These are phyloP conservation scores for Orychophragmus violaceus DNA, from an alignment of 345 rosid species.

Conservation along the genomic window DNA sequence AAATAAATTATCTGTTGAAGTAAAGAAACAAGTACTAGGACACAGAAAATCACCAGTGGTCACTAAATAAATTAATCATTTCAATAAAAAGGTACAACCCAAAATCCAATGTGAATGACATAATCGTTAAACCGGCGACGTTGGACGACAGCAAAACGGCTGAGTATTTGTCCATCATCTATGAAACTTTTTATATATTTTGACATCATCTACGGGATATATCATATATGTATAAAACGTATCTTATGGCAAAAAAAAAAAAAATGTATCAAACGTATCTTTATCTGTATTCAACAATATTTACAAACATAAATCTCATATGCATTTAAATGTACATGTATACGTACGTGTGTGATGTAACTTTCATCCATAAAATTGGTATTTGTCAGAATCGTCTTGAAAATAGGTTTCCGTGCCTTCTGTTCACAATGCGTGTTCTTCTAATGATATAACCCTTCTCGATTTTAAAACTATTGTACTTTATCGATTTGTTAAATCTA, in stretches of 20 bases:
- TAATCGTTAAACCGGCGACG: slow-evolving; percentile 19
- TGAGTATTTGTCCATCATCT: slow-evolving; percentile 7
- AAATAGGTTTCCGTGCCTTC: slow-evolving; percentile 35
- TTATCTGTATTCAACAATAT: too few relatives aligned
- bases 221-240: too few relatives aligned
- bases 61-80: slow-evolving; percentile 8
- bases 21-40: too few relatives aligned
- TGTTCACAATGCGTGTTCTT: slow-evolving; percentile 23
- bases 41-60: slow-evolving; percentile 19
- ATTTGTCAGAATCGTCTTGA: slow-evolving; percentile 33
- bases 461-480: not conserved
- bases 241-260: too few relatives aligned
- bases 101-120: slow-evolving; percentile 25
- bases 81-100: not conserved
- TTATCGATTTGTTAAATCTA: not conserved
- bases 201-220: not conserved
- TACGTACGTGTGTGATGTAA: slow-evolving; percentile 35
- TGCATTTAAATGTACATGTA: not conserved
- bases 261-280: too few relatives aligned
- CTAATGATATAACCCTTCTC: not conserved
- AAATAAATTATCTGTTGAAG: too few relatives aligned
- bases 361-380: slow-evolving; percentile 36
- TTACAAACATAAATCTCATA: too few relatives aligned
- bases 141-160: slow-evolving; percentile 14
- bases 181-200: not conserved